Conservation (phyloP, 2,329 filamentous ascomycete species). For the Diaporthe helianthi region DNA sequence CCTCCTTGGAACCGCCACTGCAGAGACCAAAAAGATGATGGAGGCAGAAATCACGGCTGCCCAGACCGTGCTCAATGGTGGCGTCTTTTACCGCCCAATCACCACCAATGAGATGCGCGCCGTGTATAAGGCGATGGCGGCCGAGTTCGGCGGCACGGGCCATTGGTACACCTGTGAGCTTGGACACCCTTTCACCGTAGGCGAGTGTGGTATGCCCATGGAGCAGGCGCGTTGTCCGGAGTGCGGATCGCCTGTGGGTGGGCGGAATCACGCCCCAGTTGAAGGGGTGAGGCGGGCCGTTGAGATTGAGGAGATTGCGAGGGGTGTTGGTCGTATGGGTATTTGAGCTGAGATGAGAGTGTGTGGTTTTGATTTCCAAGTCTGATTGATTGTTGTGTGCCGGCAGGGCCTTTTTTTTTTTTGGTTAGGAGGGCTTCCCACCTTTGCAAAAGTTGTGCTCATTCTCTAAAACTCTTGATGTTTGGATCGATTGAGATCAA, state of each 20-base stretch:
- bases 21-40: conserved; percentile 44
- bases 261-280: conserved; percentile 55
- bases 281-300: conserved; percentile 58
- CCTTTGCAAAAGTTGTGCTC: too few relatives aligned
- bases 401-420: too few relatives aligned
- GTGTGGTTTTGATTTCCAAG: too few relatives aligned
- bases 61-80: conserved; percentile 53
- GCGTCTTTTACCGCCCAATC: conserved; percentile 56
- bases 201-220: conserved; percentile 73
- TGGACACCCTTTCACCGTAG: conserved; percentile 67
- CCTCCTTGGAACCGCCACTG: conserved; percentile 34
- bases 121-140: conserved; percentile 59
- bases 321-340: background rate
- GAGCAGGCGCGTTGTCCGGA: conserved; percentile 66
- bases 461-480: background rate
- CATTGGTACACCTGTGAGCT: conserved; percentile 69
- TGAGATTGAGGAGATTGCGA: conserved; percentile 53
- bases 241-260: conserved; percentile 65
- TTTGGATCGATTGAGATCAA: background rate
- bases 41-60: conserved; percentile 54
- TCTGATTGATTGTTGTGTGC: background rate
- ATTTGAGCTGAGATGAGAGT: background rate
- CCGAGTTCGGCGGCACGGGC: conserved; percentile 58
- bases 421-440: background rate
- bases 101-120: conserved; percentile 58